Evolutionary conservation across 2,329 filamentous ascomycete genomes (phyloP).

Genomic region (Dissoconium aciculare): DNA sequence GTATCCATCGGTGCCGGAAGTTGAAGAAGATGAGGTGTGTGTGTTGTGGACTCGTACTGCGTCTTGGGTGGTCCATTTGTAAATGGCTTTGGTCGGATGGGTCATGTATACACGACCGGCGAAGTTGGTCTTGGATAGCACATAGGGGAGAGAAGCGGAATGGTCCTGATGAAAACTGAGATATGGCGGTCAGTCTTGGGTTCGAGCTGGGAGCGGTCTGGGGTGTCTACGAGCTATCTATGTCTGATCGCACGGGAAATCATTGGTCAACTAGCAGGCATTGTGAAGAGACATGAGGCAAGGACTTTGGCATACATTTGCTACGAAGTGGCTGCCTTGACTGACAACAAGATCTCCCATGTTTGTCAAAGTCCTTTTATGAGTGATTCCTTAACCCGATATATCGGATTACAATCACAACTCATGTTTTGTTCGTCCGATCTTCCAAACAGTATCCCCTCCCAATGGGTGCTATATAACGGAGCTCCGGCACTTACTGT

Average conservation of each 20-base stretch:
- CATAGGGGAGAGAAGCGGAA: constrained; percentile 95
- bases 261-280: too few species aligned
- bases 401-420: too few species aligned
- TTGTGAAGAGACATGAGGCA: not conserved
- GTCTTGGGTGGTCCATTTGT: constrained; percentile 98
- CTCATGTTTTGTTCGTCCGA: too few species aligned
- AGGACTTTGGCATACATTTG: constrained; percentile 20
- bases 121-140: constrained; percentile 96
- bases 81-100: constrained; percentile 96
- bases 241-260: too few species aligned
- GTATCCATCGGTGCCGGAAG: constrained; percentile 27
- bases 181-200: not conserved
- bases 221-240: too few species aligned
- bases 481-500: constrained; percentile 95
- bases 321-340: constrained; percentile 18
- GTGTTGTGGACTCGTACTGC: constrained; percentile 66
- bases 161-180: constrained; percentile 93
- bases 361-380: too few species aligned
- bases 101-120: constrained; percentile 97
- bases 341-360: not conserved
- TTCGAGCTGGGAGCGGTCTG: too few species aligned
- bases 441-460: too few species aligned
- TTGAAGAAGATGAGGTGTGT: constrained; percentile 15
- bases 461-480: too few species aligned
- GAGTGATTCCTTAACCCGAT: too few species aligned